Conservation (phyloP, 768 basidiomycete species). For the Leccinum uliginosum region DNA sequence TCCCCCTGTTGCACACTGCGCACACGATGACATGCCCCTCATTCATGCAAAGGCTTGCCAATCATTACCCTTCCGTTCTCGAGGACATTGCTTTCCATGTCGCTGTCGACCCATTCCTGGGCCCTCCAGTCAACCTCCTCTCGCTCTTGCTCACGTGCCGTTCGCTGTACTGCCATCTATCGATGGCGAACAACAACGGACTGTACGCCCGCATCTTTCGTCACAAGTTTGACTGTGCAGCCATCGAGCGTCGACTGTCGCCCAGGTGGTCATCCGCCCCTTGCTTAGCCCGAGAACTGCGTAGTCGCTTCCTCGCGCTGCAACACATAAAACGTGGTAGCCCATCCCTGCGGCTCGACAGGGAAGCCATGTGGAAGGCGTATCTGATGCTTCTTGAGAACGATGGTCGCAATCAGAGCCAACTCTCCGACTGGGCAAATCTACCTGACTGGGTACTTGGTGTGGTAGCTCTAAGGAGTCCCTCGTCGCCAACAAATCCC, state of each 20-base stretch:
- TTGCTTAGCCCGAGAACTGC: conserved; percentile 41
- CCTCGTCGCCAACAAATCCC: neutral
- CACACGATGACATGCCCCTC: conserved; percentile 4
- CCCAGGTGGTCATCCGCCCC: conserved; percentile 34
- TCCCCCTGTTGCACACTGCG: neutral
- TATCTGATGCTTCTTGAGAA: conserved; percentile 54
- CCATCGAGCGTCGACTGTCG: conserved; percentile 37
- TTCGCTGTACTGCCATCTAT: conserved; percentile 33
- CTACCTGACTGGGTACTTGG: conserved; percentile 27
- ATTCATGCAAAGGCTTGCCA: conserved; percentile 15
- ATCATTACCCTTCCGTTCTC: conserved; percentile 16
- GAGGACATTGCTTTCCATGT: conserved; percentile 42
- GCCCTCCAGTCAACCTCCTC: conserved; percentile 40
- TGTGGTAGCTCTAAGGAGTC: conserved; percentile 11
- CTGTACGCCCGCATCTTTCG: conserved; percentile 44
- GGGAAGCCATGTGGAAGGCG: conserved; percentile 49
- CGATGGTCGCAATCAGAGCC: conserved; percentile 43
- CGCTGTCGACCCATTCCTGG: conserved; percentile 34
- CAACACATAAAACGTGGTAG: conserved; percentile 36
- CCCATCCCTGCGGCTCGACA: conserved; percentile 12
- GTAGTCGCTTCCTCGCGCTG: conserved; percentile 38
- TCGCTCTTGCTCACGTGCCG: conserved; percentile 38
- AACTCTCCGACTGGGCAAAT: conserved; percentile 40
- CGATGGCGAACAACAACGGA: conserved; percentile 31
- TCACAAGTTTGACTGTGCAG: conserved; percentile 41